These are phyloP conservation scores for Lotmaria passim DNA, from an alignment of 208 protist genomes.

Conservation along the genomic window DNA sequence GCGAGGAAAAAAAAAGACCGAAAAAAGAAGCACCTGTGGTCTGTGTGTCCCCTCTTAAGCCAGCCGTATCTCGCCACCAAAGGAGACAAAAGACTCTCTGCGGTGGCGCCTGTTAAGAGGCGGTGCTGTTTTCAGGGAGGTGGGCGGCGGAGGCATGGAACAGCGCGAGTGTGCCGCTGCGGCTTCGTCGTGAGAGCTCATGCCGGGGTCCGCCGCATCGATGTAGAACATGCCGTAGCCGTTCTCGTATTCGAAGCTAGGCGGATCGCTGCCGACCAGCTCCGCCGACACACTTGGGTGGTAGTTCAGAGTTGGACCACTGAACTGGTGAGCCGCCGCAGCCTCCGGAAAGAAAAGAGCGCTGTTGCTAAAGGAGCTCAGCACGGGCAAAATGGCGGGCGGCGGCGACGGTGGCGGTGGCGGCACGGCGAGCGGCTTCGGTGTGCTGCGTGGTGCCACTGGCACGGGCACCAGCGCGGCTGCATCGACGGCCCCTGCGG, in stretches of 20 bases:
- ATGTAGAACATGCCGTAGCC: slow-evolving; percentile 17
- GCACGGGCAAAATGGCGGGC: background rate
- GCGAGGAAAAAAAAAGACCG: background rate
- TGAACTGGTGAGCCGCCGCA: background rate
- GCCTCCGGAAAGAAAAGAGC: background rate
- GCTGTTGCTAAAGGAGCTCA: slow-evolving; percentile 13
- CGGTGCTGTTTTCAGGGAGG: background rate
- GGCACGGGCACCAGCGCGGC: too few species aligned
- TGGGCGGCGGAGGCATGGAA: background rate
- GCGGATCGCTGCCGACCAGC: background rate
- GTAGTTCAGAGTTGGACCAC: background rate
- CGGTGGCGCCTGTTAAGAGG: slow-evolving; percentile 1
- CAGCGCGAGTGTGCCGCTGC: too few species aligned
- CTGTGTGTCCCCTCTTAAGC: slow-evolving; percentile 1
- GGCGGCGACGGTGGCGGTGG: too few species aligned
- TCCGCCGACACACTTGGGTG: background rate
- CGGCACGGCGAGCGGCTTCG: background rate
- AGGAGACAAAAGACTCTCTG: slow-evolving; percentile 13
- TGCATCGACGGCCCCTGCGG: too few species aligned
- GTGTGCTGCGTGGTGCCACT: background rate
- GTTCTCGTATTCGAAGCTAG: slow-evolving; percentile 6
- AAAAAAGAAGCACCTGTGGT: background rate
- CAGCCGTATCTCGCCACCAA: slow-evolving; percentile 17
- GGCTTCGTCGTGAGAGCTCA: background rate
- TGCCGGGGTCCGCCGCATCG: background rate